Percentiles rank a stretch among this genome's conserved stretches.
phyloP scores from a whole-genome alignment of 164 flowering plant species.

The Piper longum region DNA sequence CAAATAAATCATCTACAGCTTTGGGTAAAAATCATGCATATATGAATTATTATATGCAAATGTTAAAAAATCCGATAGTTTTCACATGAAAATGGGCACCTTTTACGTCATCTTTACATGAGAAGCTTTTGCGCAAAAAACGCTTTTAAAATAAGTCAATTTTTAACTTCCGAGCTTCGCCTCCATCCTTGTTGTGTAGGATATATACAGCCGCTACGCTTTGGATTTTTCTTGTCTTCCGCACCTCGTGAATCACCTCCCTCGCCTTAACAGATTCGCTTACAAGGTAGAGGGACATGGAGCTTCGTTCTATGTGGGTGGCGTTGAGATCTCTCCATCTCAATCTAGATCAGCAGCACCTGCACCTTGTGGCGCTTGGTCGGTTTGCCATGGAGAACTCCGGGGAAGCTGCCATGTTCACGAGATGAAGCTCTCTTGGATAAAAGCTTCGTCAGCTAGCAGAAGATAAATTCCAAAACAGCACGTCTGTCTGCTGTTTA shows the following conservation, averaged over 20 bases:
- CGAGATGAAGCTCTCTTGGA: background rate
- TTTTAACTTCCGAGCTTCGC: too few species aligned
- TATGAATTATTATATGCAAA: too few species aligned
- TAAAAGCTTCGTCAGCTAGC: background rate
- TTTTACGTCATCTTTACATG: too few species aligned
- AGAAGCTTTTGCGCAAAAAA: too few species aligned
- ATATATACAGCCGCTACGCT: background rate
- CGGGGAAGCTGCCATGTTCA: background rate
- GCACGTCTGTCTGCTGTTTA: too few species aligned
- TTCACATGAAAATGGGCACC: too few species aligned
- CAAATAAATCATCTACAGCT: too few species aligned
- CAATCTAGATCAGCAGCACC: background rate
- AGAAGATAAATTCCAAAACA: background rate
- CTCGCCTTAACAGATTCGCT: too few species aligned
- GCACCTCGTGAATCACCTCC: background rate
- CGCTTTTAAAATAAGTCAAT: too few species aligned
- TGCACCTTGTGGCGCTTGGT: background rate
- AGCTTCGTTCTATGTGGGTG: background rate
- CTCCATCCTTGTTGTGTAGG: too few species aligned
- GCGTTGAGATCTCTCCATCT: background rate
- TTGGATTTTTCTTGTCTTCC: background rate
- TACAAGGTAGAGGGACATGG: background rate
- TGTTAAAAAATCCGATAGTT: too few species aligned
- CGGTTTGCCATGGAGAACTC: background rate
- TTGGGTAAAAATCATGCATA: too few species aligned